Conservation (phyloP, 2,329 filamentous ascomycete species). For the Fusarium poae region DNA sequence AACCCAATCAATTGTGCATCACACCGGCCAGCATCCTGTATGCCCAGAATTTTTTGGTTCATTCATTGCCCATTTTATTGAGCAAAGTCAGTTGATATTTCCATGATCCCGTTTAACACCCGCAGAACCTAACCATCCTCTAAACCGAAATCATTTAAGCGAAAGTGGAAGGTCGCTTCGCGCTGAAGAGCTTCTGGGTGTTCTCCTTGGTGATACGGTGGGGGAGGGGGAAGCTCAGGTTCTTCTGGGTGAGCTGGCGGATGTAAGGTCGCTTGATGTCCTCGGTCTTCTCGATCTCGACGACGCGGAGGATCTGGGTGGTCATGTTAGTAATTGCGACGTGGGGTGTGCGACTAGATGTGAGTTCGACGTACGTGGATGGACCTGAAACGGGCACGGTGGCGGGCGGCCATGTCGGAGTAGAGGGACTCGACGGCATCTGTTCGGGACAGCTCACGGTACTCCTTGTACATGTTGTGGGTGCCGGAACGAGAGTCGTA, state of each 20-base stretch:
- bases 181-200: conserved; percentile 92
- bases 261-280: conserved; percentile 99
- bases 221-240: conserved; percentile 97
- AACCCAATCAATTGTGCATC: conserved; percentile 51
- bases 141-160: conserved; percentile 78
- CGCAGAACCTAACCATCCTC: conserved; percentile 66
- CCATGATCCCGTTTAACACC: conserved; percentile 73
- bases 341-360: background rate
- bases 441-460: conserved; percentile 97
- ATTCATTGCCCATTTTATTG: conserved; percentile 63
- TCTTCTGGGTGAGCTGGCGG: conserved; percentile 96
- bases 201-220: conserved; percentile 89
- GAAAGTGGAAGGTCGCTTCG: conserved; percentile 96
- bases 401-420: conserved; percentile 99
- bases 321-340: conserved; percentile 14
- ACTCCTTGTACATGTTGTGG: conserved; percentile 99
- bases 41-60: conserved; percentile 56
- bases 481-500: conserved; percentile 99
- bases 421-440: conserved; percentile 97
- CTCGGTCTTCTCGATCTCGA: conserved; percentile 94
- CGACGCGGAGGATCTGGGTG: conserved; percentile 91
- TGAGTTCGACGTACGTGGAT: conserved; percentile 83
- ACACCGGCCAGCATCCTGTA: conserved; percentile 42
- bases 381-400: conserved; percentile 95
- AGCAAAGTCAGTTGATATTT: conserved; percentile 70